phyloP scores from a whole-genome alignment of 352 stramenopile species.

The Blastocystis sp. region DNA sequence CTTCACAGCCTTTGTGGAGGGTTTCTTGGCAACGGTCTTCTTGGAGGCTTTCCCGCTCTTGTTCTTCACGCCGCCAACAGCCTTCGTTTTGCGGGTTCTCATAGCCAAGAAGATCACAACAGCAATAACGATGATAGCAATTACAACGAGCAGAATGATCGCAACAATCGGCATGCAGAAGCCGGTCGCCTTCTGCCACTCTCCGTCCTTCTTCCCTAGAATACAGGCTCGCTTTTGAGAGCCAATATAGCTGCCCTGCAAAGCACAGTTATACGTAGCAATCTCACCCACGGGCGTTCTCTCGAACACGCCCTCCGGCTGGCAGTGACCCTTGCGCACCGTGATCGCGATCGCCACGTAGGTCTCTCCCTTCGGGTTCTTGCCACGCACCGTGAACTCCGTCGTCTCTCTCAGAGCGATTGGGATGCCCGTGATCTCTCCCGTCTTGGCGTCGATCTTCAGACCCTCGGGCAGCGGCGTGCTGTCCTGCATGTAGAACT shows the following conservation, averaged over 20 bases:
- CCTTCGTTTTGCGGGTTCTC: neutral
- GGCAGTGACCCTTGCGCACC: constrained; percentile 8
- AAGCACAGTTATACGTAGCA: constrained; percentile 11
- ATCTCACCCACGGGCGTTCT: neutral
- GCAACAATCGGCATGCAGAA: constrained; percentile 30
- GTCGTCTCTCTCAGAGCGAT: too few species aligned
- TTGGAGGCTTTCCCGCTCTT: neutral
- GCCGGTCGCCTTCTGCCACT: constrained; percentile 15
- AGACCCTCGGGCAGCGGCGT: too few species aligned
- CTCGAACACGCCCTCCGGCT: constrained; percentile 18
- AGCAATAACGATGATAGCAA: neutral
- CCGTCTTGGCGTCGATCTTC: too few species aligned
- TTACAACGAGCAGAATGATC: constrained; percentile 4
- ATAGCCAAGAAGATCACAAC: constrained; percentile 1
- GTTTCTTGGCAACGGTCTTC: neutral
- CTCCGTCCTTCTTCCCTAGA: constrained; percentile 13
- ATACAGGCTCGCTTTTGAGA: constrained; percentile 13
- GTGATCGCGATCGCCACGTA: neutral
- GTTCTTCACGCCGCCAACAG: neutral
- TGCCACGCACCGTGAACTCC: neutral
- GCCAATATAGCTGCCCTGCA: constrained; percentile 22
- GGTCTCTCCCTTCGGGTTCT: constrained; percentile 1
- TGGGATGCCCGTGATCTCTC: too few species aligned
- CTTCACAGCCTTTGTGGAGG: neutral
- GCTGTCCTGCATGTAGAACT: too few species aligned